Percentiles rank a stretch among this genome's conserved stretches.
Conservation (phyloP, 345 rosid species). For the Orychophragmus violaceus region DNA sequence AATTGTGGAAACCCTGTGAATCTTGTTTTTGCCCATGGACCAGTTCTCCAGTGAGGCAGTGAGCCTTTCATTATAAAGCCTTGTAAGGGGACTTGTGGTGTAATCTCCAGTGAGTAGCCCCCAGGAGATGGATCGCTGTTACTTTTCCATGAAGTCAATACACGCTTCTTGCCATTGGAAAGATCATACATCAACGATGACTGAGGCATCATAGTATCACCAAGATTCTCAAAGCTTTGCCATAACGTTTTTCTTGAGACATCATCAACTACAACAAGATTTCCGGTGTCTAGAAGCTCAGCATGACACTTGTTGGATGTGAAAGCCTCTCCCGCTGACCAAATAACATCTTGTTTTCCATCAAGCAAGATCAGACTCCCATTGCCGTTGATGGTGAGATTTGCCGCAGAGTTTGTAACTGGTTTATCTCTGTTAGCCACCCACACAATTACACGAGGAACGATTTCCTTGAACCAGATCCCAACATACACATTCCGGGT, state of each 20-base stretch:
- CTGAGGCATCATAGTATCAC: constrained; percentile 27
- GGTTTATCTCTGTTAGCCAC: constrained; percentile 27
- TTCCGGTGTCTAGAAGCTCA: constrained; percentile 26
- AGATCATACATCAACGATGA: constrained; percentile 23
- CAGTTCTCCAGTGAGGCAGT: constrained; percentile 25
- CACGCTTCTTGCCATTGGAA: constrained; percentile 7
- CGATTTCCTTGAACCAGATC: constrained; percentile 38
- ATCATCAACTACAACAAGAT: constrained; percentile 21
- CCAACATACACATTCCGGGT: constrained; percentile 35
- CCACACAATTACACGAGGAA: constrained; percentile 32
- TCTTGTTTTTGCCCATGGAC: constrained; percentile 31
- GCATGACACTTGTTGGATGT: constrained; percentile 14
- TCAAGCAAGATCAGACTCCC: constrained; percentile 22
- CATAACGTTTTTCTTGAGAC: constrained; percentile 5
- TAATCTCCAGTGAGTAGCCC: constrained; percentile 17
- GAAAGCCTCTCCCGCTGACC: constrained; percentile 15
- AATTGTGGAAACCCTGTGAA: constrained; percentile 12
- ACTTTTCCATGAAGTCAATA: constrained; percentile 28
- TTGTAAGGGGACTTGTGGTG: constrained; percentile 25
- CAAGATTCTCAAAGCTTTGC: constrained; percentile 29
- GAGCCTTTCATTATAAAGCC: constrained; percentile 12
- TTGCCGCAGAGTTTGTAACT: constrained; percentile 11
- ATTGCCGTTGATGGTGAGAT: constrained; percentile 16
- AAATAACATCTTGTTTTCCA: constrained; percentile 11
- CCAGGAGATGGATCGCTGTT: constrained; percentile 23